A percentile compares a stretch with the other conserved stretches of the same genome.
Evolutionary conservation across 805 yeast species (phyloP).

Genomic region (Diddensiella transvaalensis): DNA sequence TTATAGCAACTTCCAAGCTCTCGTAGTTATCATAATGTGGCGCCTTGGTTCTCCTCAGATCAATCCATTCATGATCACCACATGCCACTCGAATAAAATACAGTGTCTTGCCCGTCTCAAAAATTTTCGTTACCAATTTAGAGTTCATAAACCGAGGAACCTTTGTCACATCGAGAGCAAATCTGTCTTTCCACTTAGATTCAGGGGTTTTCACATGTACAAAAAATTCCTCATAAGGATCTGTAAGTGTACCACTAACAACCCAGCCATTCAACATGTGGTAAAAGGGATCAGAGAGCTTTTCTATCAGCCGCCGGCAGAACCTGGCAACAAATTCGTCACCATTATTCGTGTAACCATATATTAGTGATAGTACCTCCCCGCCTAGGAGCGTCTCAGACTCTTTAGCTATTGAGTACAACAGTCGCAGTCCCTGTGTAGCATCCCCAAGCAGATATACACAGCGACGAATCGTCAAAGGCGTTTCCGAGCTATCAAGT

Average conservation of each 20-base stretch:
- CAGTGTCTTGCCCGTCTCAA: constrained; percentile 63
- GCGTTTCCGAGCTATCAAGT: constrained; percentile 19
- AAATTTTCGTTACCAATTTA: constrained; percentile 28
- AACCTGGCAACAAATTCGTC: constrained; percentile 49
- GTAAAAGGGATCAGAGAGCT: constrained; percentile 55
- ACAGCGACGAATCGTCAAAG: constrained; percentile 31
- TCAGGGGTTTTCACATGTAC: constrained; percentile 30
- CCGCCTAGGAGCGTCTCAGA: constrained; percentile 40
- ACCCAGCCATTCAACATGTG: constrained; percentile 65
- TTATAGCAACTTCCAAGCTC: constrained; percentile 29
- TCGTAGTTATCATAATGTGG: constrained; percentile 20
- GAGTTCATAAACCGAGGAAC: constrained; percentile 39
- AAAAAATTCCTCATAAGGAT: constrained; percentile 61
- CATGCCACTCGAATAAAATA: constrained; percentile 63
- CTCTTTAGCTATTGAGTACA: constrained; percentile 43
- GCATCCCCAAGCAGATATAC: constrained; percentile 46
- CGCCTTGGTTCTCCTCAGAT: constrained; percentile 24
- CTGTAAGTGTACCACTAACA: constrained; percentile 56
- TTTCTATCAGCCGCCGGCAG: constrained; percentile 43
- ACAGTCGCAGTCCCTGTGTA: constrained; percentile 54
- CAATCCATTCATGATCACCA: constrained; percentile 62
- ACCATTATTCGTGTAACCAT: constrained; percentile 56
- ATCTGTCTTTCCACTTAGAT: constrained; percentile 25
- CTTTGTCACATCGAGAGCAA: constrained; percentile 24
- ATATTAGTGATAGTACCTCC: constrained; percentile 52